Base-by-base conservation (phyloP, 305 asterid genomes). In the Galium porrigens region DNA sequence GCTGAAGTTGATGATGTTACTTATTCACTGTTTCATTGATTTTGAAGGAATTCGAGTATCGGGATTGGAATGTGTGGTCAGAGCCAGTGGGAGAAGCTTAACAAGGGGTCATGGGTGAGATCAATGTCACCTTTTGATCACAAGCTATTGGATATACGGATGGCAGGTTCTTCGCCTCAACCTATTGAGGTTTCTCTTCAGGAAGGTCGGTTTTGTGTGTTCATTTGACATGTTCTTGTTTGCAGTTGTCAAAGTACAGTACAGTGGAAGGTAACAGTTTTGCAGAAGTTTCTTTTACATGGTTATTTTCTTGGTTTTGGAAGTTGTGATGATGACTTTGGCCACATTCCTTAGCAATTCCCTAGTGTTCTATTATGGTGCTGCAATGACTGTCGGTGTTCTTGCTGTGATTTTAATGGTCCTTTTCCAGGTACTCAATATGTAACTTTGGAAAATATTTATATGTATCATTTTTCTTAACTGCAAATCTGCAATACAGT, bases 41-140 rank as follows among this genome's bases (percentile, higher is more conserved):
- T 65, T 68, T 68, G 71, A 80, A 92, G 97, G 82, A 92, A 92
- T 80, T 63, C 66, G 66, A 80, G 95, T 71, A 72, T 85, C 69
- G 87, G 82, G 58, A 70, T 87, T 67, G 97, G 95, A 71, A 89
- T 86, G 95, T 89, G 95, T 73, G 76, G 78, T 65, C 80, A 77
- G 64, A 81, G 75, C 60, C 85, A 85, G 67, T 87, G 98, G 98
- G 86, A 82, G 82, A 82, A 83, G 73, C 81, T 92, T 68, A 73
- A 75, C 32, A 78, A 85, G 68, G 95, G 88, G 6, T 71, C 75
- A 17, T 92, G 94, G 96, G 70, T 81, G 66, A 73, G 78, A 75
- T 72, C 94, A 12, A 82, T 92, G 97, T 92, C 97, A 20, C 98
- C 95, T 44, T 92, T 83, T 78, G 98, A 83, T 77, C 76, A 83